Evolutionary conservation across 2,329 filamentous ascomycete genomes (phyloP).

Genomic region (Colletotrichum sp.): DNA sequence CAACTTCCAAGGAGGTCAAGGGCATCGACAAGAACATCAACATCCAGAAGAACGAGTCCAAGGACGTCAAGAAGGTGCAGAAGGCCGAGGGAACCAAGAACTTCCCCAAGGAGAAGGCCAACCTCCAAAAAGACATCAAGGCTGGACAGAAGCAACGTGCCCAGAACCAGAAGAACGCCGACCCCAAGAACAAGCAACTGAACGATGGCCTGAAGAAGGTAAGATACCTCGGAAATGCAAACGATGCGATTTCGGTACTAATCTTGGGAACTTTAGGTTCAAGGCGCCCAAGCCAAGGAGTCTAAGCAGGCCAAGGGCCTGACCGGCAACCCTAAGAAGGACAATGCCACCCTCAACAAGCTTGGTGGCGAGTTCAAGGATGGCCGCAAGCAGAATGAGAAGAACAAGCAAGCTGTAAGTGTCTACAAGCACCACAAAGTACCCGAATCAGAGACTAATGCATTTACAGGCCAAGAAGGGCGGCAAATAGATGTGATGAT

Average conservation of each 20-base stretch:
- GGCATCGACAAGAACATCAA: conserved; percentile 7
- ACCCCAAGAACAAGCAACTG: not conserved
- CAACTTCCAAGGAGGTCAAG: not conserved
- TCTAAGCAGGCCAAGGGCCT: not conserved
- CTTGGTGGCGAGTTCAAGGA: not conserved
- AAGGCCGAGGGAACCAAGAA: not conserved
- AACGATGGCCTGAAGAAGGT: conserved; percentile 4
- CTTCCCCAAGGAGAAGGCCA: not conserved
- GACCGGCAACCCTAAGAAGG: not conserved
- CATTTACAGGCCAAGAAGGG: not conserved
- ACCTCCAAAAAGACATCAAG: not conserved
- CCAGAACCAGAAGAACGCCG: not conserved
- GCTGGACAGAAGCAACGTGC: not conserved
- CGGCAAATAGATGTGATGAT: not conserved
- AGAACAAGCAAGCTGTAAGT: conserved; percentile 5
- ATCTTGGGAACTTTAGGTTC: not conserved
- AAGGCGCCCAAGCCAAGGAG: not conserved
- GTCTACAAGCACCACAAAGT: fast-evolving
- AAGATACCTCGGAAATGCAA: not conserved
- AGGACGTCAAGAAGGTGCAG: not conserved
- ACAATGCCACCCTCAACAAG: not conserved
- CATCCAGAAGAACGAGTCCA: conserved; percentile 2
- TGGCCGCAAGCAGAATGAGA: not conserved
- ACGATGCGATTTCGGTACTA: not conserved
- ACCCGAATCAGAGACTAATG: no score